phyloP scores from a whole-genome alignment of 164 flowering plant genomes.

The Malania oleifera region DNA sequence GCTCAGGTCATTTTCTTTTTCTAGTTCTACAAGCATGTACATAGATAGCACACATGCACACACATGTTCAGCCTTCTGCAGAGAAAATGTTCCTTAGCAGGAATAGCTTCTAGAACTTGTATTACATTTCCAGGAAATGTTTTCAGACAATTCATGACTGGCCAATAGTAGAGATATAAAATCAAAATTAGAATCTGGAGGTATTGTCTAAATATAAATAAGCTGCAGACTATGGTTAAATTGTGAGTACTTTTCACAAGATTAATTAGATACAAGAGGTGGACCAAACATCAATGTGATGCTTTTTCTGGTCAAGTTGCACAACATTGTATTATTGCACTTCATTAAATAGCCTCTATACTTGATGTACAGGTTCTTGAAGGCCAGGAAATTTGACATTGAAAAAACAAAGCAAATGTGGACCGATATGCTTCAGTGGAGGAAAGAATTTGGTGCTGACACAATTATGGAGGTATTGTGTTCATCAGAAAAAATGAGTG shows the following conservation, averaged over 20 bases:
- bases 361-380: constrained; percentile 31
- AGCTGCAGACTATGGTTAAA: constrained; percentile 26
- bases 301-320: background rate
- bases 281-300: no score
- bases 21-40: no score
- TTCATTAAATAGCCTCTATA: background rate
- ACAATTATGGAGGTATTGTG: constrained; percentile 38
- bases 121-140: no score
- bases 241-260: constrained; percentile 6
- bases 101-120: no score
- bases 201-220: no score
- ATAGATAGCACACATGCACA: no score
- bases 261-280: no score
- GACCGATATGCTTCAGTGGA: constrained; percentile 46
- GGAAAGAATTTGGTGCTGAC: constrained; percentile 47
- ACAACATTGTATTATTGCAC: background rate
- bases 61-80: no score
- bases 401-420: constrained; percentile 54
- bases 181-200: no score
- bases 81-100: no score
- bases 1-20: constrained; percentile 32
- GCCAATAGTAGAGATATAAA: no score
- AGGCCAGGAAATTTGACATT: constrained; percentile 44
- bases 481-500: background rate
- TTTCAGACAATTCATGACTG: no score